phyloP scores from a whole-genome alignment of 768 basidiomycete genomes.

The Sarcodon sp. region DNA sequence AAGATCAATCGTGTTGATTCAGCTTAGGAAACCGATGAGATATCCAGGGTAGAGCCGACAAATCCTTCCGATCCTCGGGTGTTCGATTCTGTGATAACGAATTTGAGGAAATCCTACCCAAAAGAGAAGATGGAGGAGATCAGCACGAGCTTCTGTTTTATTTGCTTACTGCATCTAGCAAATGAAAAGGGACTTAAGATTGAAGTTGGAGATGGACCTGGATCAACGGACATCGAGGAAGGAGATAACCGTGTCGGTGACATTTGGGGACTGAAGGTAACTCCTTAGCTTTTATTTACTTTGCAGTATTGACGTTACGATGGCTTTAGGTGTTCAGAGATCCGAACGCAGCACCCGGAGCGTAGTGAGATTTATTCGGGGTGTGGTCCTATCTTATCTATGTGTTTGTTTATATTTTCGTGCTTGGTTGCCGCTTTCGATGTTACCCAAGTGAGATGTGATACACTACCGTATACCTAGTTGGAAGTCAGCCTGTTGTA shows the following conservation, averaged over 20 bases:
- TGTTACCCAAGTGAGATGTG: no score
- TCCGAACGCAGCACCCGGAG: no score
- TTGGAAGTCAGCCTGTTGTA: no score
- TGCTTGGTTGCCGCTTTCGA: no score
- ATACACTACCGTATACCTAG: no score
- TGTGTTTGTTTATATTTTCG: no score
- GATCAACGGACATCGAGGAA: constrained; percentile 22
- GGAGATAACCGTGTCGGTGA: constrained; percentile 45
- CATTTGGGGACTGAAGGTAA: constrained; percentile 68
- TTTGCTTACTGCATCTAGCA: constrained; percentile 90
- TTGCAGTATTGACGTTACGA: not conserved
- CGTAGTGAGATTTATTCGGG: no score
- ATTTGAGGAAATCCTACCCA: constrained; percentile 75
- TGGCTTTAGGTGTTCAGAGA: no score
- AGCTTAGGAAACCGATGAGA: constrained; percentile 41
- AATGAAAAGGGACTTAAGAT: constrained; percentile 93
- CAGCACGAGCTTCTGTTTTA: constrained; percentile 98
- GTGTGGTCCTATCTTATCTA: no score
- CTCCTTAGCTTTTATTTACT: constrained; percentile 6
- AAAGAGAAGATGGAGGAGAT: constrained; percentile 94
- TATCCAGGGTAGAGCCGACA: constrained; percentile 23
- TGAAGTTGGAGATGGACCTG: constrained; percentile 22
- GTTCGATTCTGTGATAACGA: constrained; percentile 74
- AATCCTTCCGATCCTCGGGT: constrained; percentile 54
- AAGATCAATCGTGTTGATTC: not conserved